A percentile compares a stretch with the other conserved stretches of the same genome.
These are phyloP conservation scores for Vigna trinervia DNA, from an alignment of 306 rosid genomes.

Conservation along the genomic window DNA sequence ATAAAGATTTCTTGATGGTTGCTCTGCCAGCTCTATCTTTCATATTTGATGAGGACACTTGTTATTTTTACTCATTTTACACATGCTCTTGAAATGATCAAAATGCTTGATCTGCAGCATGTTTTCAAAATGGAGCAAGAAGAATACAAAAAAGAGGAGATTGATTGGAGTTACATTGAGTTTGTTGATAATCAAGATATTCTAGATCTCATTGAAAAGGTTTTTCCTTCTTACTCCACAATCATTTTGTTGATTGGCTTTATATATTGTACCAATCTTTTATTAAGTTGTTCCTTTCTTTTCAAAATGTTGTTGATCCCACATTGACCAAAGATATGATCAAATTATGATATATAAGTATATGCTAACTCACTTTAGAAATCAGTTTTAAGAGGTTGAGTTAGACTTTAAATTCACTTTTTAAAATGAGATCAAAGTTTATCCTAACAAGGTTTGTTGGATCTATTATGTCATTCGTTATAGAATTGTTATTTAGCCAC, in stretches of 20 bases:
- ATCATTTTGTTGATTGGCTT: slow-evolving; percentile 36
- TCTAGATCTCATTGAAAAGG: slow-evolving; percentile 98
- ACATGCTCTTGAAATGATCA: slow-evolving; percentile 35
- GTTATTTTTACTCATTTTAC: not conserved
- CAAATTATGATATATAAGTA: too few species aligned
- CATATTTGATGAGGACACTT: slow-evolving; percentile 1
- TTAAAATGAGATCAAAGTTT: too few species aligned
- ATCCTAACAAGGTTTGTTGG: too few species aligned
- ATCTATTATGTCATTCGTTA: too few species aligned
- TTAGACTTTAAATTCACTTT: too few species aligned
- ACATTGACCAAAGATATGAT: too few species aligned
- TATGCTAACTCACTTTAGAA: too few species aligned
- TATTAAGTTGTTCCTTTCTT: slow-evolving; percentile 34
- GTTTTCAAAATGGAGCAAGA: slow-evolving; percentile 99
- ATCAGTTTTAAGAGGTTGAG: too few species aligned
- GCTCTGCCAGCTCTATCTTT: slow-evolving; percentile 40
- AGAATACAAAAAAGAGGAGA: slow-evolving; percentile 97
- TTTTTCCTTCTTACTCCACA: slow-evolving; percentile 48
- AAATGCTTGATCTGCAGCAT: slow-evolving; percentile 72
- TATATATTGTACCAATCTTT: slow-evolving; percentile 23
- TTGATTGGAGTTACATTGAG: slow-evolving; percentile 99
- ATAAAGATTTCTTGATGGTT: slow-evolving; percentile 37
- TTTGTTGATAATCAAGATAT: slow-evolving; percentile 97
- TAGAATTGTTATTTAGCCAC: too few species aligned
- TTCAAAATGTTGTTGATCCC: not conserved